A percentile compares a stretch with the other conserved stretches of the same genome.
Conservation (phyloP, 2,329 filamentous ascomycete species). For the Reticulascus tulasneorum region DNA sequence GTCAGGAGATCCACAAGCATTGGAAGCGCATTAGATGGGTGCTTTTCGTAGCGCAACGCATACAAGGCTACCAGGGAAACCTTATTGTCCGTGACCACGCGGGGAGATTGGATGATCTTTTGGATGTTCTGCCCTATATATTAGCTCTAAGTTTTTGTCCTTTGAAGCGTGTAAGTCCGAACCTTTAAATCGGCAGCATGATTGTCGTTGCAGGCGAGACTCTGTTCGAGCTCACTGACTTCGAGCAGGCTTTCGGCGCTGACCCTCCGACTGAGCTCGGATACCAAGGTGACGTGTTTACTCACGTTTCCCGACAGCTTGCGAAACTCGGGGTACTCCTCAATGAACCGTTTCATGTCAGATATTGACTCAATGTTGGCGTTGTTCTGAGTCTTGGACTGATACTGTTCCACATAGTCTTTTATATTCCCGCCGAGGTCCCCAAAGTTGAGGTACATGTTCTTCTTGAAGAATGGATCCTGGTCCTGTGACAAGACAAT, state of each 20-base stretch:
- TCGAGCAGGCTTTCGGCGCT: constrained; percentile 85
- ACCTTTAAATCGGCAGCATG: constrained; percentile 89
- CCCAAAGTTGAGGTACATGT: constrained; percentile 98
- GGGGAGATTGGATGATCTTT: constrained; percentile 74
- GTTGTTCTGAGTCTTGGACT: constrained; percentile 93
- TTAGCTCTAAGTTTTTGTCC: not conserved
- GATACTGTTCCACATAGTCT: constrained; percentile 97
- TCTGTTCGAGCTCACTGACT: constrained; percentile 95
- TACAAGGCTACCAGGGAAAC: constrained; percentile 91
- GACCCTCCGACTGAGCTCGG: constrained; percentile 85
- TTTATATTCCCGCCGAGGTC: constrained; percentile 95
- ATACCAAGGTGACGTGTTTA: constrained; percentile 95
- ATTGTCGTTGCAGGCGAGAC: constrained; percentile 93
- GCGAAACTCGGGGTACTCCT: constrained; percentile 97
- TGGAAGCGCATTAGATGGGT: constrained; percentile 76
- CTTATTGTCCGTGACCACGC: constrained; percentile 77
- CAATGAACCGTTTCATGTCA: constrained; percentile 99
- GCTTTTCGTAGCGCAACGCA: constrained; percentile 84
- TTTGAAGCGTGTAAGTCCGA: not conserved
- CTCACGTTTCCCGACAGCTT: constrained; percentile 97
- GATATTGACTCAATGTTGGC: constrained; percentile 95
- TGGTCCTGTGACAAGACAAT: constrained; percentile 95
- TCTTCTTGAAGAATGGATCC: constrained; percentile 97
- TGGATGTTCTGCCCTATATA: constrained; percentile 63
- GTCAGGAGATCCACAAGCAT: constrained; percentile 83